These are phyloP conservation scores for Fusarium ambrosium DNA, from an alignment of 2,329 filamentous ascomycete genomes.

Conservation along the genomic window DNA sequence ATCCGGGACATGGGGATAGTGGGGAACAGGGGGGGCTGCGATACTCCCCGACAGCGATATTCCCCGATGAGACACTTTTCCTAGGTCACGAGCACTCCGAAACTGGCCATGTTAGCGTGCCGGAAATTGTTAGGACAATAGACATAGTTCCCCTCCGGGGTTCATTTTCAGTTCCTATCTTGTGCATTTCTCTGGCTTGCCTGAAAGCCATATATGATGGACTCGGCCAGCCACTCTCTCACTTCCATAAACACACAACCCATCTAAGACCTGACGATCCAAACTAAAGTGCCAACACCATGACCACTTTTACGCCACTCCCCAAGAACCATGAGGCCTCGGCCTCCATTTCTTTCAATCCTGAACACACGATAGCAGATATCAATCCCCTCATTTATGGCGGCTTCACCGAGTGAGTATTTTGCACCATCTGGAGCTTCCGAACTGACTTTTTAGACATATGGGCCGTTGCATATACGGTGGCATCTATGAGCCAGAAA, in stretches of 20 bases:
- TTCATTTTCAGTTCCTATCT: background rate
- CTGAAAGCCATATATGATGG: background rate
- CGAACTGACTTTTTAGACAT: background rate
- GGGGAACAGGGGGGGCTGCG: background rate
- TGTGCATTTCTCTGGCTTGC: background rate
- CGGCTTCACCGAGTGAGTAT: background rate
- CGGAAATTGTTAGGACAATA: background rate
- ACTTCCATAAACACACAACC: background rate
- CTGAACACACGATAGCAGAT: background rate
- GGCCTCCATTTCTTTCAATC: background rate
- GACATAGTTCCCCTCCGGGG: background rate
- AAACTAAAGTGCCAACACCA: background rate
- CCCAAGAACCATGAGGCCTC: background rate
- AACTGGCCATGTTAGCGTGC: background rate
- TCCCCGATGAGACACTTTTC: background rate
- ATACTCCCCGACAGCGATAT: background rate
- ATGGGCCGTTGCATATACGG: background rate
- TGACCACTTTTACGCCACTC: background rate
- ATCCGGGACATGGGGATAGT: background rate
- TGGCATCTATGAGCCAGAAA: background rate
- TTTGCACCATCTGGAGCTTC: background rate
- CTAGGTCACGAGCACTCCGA: background rate
- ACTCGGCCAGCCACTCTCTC: background rate
- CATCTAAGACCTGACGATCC: background rate
- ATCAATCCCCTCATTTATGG: background rate